Conservation (phyloP, 176 grass and related monocot genomes). For the Eleusine indica region DNA sequence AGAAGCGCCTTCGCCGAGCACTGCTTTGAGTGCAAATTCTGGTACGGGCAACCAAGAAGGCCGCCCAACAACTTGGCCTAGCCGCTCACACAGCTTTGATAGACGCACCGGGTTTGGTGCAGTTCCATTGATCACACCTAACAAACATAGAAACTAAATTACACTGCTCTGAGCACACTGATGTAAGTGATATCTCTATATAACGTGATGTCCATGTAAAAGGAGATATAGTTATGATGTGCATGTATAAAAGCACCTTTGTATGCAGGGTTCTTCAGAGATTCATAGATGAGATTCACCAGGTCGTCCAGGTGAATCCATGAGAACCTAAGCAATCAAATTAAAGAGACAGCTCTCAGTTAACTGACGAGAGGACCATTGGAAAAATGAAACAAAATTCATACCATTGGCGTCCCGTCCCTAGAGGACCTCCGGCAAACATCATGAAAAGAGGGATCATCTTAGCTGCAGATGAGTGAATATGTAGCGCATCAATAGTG, state of each 20-base stretch:
- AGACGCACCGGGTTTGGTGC: constrained; percentile 87
- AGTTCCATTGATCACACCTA: constrained; percentile 88
- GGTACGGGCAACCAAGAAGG: constrained; percentile 93
- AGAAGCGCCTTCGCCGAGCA: constrained; percentile 89
- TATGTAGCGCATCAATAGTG: neutral
- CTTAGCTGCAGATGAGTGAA: constrained; percentile 63
- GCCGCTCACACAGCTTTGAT: constrained; percentile 68
- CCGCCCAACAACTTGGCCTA: constrained; percentile 66
- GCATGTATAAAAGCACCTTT: constrained; percentile 47
- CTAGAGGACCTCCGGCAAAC: constrained; percentile 89
- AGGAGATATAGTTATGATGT: neutral
- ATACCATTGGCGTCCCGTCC: constrained; percentile 81
- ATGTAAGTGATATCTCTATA: neutral
- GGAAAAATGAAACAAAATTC: no score
- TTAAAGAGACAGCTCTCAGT: neutral
- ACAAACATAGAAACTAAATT: neutral
- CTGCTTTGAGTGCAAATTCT: constrained; percentile 76
- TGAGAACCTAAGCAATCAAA: constrained; percentile 65
- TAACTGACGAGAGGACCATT: neutral
- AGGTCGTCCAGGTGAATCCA: constrained; percentile 98
- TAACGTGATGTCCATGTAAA: neutral
- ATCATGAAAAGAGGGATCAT: constrained; percentile 99
- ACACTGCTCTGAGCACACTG: neutral
- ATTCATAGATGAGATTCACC: constrained; percentile 87
- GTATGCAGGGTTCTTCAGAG: constrained; percentile 75